Evolutionary conservation across 2,329 filamentous ascomycete genomes (phyloP).

Genomic region (Zymoseptoria crescenta): DNA sequence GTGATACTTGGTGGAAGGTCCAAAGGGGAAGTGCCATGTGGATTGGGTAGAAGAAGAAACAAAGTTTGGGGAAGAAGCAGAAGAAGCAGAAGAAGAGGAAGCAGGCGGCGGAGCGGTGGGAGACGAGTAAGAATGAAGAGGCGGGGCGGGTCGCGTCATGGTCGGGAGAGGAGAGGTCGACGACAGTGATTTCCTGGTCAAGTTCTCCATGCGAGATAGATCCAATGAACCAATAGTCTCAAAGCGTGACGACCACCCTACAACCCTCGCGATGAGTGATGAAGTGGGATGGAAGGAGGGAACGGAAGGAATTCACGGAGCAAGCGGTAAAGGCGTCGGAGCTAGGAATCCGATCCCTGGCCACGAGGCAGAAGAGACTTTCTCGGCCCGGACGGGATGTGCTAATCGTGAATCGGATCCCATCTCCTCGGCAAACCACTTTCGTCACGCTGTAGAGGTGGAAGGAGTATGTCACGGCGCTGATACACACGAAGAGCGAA

Average conservation of each 20-base stretch:
- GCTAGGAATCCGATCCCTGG: no score
- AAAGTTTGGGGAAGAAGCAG: not conserved
- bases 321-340: no score
- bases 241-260: not conserved
- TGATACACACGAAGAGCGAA: no score
- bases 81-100: slow-evolving; percentile 3
- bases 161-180: not conserved
- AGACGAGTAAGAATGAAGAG: slow-evolving; percentile 8
- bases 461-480: no score
- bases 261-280: not conserved
- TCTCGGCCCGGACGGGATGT: no score
- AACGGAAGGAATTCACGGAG: not conserved
- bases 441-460: no score
- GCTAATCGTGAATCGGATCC: no score
- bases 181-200: slow-evolving; percentile 1
- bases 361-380: no score
- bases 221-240: slow-evolving; percentile 1
- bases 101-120: slow-evolving; percentile 1
- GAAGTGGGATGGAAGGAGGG: slow-evolving; percentile 1
- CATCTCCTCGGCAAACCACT: no score
- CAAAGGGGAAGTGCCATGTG: slow-evolving; percentile 26
- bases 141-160: slow-evolving; percentile 1
- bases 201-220: not conserved
- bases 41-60: slow-evolving; percentile 5
- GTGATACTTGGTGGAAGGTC: slow-evolving; percentile 28